A percentile compares a stretch with the other conserved stretches of the same genome.
Evolutionary conservation across 129 eudicot genomes (phyloP).

Genomic region (Flaveria trinervia): DNA sequence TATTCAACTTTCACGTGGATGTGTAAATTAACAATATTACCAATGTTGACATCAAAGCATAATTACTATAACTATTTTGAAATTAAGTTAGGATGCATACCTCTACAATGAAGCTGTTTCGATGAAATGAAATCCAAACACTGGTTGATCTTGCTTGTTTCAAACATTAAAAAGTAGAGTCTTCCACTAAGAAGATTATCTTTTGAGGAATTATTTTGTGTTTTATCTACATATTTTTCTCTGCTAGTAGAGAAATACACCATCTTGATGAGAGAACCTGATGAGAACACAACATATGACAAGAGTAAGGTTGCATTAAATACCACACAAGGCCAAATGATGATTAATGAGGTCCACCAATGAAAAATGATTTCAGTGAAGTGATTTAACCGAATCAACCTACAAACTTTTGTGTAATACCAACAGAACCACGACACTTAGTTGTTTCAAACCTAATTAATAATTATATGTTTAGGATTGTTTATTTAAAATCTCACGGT

Average conservation of each 20-base stretch:
- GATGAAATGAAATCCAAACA: conserved; percentile 79
- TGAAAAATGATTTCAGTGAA: neutral
- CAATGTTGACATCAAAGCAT: conserved; percentile 3
- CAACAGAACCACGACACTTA: conserved; percentile 6
- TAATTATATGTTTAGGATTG: neutral
- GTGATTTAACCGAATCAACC: neutral
- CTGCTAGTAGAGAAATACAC: conserved; percentile 67
- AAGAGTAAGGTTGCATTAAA: neutral
- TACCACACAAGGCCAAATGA: neutral
- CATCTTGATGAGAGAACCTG: conserved; percentile 88
- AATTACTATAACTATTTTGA: neutral
- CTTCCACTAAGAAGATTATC: conserved; percentile 55
- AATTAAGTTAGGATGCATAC: conserved; percentile 40
- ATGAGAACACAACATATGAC: conserved; percentile 8
- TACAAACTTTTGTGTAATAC: conserved; percentile 12
- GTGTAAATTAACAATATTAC: neutral
- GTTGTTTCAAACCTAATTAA: no score
- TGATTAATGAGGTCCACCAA: conserved; percentile 10
- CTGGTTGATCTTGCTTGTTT: conserved; percentile 72
- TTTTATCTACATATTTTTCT: conserved; percentile 31
- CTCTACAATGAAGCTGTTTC: conserved; percentile 53
- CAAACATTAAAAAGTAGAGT: conserved; percentile 78
- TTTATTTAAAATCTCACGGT: neutral
- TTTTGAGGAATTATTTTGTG: conserved; percentile 19
- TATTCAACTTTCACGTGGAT: neutral